A percentile compares a stretch with the other conserved stretches of the same genome.
Conservation (phyloP, 2,329 filamentous ascomycete species). For the Celoporthe dispersa region DNA sequence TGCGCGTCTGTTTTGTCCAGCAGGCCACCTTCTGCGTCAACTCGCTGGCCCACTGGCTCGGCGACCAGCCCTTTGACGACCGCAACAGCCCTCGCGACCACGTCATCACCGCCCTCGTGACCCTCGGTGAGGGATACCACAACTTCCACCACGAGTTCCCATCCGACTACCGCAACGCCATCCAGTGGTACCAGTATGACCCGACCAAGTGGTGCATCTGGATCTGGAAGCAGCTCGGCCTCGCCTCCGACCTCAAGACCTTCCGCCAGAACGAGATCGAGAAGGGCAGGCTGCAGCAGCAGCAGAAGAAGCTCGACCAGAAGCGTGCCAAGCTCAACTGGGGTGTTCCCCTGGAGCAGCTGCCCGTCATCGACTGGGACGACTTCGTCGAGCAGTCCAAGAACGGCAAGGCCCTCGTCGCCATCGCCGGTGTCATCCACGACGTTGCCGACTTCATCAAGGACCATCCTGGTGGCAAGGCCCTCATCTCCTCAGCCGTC, state of each 20-base stretch:
- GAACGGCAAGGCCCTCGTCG: conserved; percentile 76
- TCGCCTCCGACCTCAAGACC: conserved; percentile 86
- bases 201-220: conserved; percentile 91
- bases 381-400: conserved; percentile 80
- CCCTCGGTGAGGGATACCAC: conserved; percentile 85
- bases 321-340: conserved; percentile 82
- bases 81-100: conserved; percentile 90
- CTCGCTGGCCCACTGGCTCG: conserved; percentile 87
- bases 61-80: conserved; percentile 91
- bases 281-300: conserved; percentile 85
- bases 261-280: conserved; percentile 93
- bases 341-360: conserved; percentile 82
- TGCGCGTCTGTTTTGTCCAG: conserved; percentile 88
- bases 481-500: conserved; percentile 79
- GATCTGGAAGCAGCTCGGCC: conserved; percentile 80
- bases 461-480: conserved; percentile 88
- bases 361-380: conserved; percentile 86
- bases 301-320: conserved; percentile 92
- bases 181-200: conserved; percentile 90
- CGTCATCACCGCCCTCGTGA: conserved; percentile 82
- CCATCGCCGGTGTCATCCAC: conserved; percentile 83
- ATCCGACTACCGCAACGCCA: conserved; percentile 90
- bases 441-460: conserved; percentile 85
- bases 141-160: conserved; percentile 97
- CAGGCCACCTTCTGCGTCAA: conserved; percentile 95